phyloP scores from a whole-genome alignment of 2,329 filamentous ascomycete species.

The Pezicula neosporulosa region DNA sequence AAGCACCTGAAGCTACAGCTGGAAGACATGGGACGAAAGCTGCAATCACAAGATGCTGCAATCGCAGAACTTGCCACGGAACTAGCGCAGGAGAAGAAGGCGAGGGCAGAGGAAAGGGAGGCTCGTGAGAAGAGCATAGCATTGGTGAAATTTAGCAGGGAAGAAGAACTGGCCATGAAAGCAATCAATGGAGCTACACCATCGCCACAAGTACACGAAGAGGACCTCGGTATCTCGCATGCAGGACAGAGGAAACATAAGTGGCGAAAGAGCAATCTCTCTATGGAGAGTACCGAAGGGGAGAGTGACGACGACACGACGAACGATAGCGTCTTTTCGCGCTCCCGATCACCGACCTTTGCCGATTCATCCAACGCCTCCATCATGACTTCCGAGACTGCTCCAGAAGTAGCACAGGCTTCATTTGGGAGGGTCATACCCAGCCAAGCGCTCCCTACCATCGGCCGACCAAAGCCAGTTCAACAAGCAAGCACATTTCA shows the following conservation, averaged over 20 bases:
- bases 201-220: conserved; percentile 3
- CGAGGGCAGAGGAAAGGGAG: conserved; percentile 22
- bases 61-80: conserved; percentile 49
- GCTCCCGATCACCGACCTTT: conserved; percentile 54
- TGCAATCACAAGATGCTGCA: conserved; percentile 48
- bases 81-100: conserved; percentile 47
- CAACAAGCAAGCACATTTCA: conserved; percentile 44
- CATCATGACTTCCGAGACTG: conserved; percentile 9
- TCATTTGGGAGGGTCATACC: conserved; percentile 13
- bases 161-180: conserved; percentile 18
- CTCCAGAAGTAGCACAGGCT: conserved; percentile 17
- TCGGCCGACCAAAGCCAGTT: conserved; percentile 22
- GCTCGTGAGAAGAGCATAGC: conserved; percentile 24
- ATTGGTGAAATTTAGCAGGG: conserved; percentile 21
- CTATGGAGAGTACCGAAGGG: conserved; percentile 44
- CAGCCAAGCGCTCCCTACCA: conserved; percentile 14
- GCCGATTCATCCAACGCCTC: conserved; percentile 21
- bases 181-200: conserved; percentile 31
- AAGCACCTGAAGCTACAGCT: conserved; percentile 56
- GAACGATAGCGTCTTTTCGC: conserved; percentile 57
- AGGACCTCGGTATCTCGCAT: conserved; percentile 23
- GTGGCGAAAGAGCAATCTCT: conserved; percentile 12
- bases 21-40: conserved; percentile 52
- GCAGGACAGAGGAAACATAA: conserved; percentile 3
- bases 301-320: conserved; percentile 50